phyloP scores from a whole-genome alignment of 176 grass and related monocot genomes.

The Pontederia paniculata region DNA sequence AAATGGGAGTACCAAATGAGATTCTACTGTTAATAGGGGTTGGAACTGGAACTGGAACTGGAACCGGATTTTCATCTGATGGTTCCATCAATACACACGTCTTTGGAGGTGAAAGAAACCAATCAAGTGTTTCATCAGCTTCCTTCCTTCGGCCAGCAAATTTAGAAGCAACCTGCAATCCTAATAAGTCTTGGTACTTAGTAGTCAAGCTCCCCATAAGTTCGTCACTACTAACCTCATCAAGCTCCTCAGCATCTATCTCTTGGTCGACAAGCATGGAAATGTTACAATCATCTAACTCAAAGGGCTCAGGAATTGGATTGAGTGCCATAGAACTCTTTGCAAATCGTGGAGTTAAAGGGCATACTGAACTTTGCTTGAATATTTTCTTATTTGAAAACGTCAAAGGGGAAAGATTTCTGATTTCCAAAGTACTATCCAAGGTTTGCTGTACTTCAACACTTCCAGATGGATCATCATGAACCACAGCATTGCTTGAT shows the following conservation, averaged over 20 bases:
- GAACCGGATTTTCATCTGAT: slow-evolving; percentile 26
- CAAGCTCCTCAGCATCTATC: slow-evolving; percentile 14
- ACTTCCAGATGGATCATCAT: slow-evolving; percentile 1
- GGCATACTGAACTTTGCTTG: slow-evolving; percentile 3
- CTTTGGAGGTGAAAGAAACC: slow-evolving; percentile 85
- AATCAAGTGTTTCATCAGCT: slow-evolving; percentile 50
- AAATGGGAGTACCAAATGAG: slow-evolving; percentile 30
- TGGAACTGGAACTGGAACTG: not conserved
- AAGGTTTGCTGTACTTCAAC: slow-evolving; percentile 21
- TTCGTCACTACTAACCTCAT: slow-evolving; percentile 25
- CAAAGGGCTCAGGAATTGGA: slow-evolving; percentile 33
- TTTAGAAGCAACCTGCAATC: slow-evolving; percentile 19
- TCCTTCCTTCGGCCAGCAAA: slow-evolving; percentile 24
- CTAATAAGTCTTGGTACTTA: slow-evolving; percentile 41
- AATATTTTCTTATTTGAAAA: slow-evolving; percentile 46
- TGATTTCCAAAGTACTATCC: slow-evolving; percentile 12
- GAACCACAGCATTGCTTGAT: slow-evolving; percentile 18
- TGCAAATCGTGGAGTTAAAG: slow-evolving; percentile 26
- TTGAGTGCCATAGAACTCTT: slow-evolving; percentile 27
- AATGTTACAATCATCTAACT: slow-evolving; percentile 17
- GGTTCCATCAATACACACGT: slow-evolving; percentile 54
- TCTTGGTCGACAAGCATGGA: slow-evolving; percentile 6
- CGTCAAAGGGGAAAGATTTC: slow-evolving; percentile 14
- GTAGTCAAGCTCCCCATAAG: slow-evolving; percentile 29
- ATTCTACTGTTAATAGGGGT: slow-evolving; percentile 25